Evolutionary conservation across 2,329 filamentous ascomycete genomes (phyloP).

Genomic region (Neopestalotiopsis clavispora): DNA sequence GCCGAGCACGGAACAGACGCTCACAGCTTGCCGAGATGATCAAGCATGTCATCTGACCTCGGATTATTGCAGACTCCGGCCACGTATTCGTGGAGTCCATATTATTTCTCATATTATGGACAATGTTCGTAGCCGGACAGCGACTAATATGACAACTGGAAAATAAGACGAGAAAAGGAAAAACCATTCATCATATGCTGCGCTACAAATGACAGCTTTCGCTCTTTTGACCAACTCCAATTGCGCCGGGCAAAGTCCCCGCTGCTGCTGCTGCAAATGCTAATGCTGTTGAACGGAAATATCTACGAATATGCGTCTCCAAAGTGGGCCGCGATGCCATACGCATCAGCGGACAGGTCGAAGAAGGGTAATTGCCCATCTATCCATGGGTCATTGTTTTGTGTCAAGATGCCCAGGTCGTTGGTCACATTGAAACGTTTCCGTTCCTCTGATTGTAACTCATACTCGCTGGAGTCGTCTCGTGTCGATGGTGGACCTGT

Average conservation of each 20-base stretch:
- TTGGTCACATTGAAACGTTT: constrained; percentile 19
- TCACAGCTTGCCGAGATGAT: no score
- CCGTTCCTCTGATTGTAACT: constrained; percentile 11
- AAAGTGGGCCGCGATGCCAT: background rate
- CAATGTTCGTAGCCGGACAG: background rate
- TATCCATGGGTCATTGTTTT: constrained; percentile 20
- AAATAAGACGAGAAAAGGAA: background rate
- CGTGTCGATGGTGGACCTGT: constrained; percentile 7
- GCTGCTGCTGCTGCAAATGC: constrained; percentile 11
- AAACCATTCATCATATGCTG: background rate
- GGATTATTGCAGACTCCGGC: background rate
- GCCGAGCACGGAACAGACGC: no score
- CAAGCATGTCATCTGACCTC: no score
- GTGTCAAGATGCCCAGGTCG: constrained; percentile 20
- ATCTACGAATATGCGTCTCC: constrained; percentile 13
- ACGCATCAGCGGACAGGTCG: constrained; percentile 1
- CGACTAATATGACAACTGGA: background rate
- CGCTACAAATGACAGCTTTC: background rate
- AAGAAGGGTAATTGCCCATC: constrained; percentile 12
- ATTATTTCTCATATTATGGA: background rate
- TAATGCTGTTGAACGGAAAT: background rate
- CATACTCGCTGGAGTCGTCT: background rate
- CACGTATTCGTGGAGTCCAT: background rate
- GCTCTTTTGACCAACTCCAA: constrained; percentile 13
- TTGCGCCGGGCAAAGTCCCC: constrained; percentile 14